These are phyloP conservation scores for Hericium coralloides DNA, from an alignment of 768 basidiomycete genomes.

Conservation along the genomic window DNA sequence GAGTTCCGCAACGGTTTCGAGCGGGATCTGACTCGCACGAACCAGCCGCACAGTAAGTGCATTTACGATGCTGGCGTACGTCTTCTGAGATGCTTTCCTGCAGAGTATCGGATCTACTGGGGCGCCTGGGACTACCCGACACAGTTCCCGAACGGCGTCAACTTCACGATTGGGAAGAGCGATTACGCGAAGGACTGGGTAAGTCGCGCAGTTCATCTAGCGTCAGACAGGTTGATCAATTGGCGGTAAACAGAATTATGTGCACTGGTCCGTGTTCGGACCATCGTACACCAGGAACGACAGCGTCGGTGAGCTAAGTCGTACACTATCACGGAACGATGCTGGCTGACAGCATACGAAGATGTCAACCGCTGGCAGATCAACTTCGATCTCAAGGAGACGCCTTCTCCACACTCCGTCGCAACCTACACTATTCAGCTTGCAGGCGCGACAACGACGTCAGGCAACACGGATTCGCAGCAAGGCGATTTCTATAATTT, in stretches of 20 bases:
- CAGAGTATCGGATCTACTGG: conserved; percentile 18
- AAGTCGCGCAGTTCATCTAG: background rate
- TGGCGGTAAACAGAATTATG: conserved; percentile 16
- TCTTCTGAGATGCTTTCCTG: background rate
- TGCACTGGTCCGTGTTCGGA: conserved; percentile 22
- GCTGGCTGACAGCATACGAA: background rate
- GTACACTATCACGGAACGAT: too few relatives aligned
- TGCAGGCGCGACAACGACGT: conserved; percentile 19
- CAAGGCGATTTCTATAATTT: conserved; percentile 9
- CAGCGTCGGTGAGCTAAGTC: conserved; percentile 10
- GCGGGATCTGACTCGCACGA: conserved; percentile 14
- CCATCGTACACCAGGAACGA: conserved; percentile 17
- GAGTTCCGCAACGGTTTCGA: conserved; percentile 19
- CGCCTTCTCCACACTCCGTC: conserved; percentile 1
- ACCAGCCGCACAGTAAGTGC: conserved; percentile 12
- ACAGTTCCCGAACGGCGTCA: conserved; percentile 21
- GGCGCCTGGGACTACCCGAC: conserved; percentile 23
- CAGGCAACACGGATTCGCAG: conserved; percentile 19
- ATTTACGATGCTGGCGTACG: background rate
- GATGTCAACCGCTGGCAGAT: conserved; percentile 18
- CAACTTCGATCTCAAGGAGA: conserved; percentile 16
- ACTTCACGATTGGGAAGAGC: conserved; percentile 21
- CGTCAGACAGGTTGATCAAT: background rate
- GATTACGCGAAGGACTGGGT: conserved; percentile 16
- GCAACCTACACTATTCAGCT: conserved; percentile 22